Percentiles rank a stretch among this genome's conserved stretches.
phyloP scores from a whole-genome alignment of 495 filamentous ascomycete genomes.

The Pseudotulostoma volvatum region DNA sequence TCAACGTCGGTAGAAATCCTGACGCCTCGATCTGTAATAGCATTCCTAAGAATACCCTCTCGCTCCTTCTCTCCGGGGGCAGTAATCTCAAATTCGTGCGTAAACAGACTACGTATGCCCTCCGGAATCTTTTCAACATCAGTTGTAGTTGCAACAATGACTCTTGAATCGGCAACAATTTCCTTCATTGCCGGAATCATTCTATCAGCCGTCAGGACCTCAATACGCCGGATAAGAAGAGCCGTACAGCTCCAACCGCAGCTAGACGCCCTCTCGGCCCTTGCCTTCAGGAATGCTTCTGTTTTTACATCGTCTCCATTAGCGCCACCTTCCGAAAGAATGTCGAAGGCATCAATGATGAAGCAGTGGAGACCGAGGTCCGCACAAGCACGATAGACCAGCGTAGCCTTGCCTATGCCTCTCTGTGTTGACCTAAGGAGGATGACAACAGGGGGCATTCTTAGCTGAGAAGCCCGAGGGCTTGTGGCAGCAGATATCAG shows the following conservation, averaged over 20 bases:
- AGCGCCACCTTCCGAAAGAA: slow-evolving; percentile 72
- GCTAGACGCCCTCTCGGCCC: slow-evolving; percentile 73
- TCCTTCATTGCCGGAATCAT: slow-evolving; percentile 73
- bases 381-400: slow-evolving; percentile 59
- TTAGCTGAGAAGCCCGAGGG: slow-evolving; percentile 67
- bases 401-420: slow-evolving; percentile 71
- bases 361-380: slow-evolving; percentile 88
- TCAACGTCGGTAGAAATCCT: slow-evolving; percentile 66
- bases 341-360: slow-evolving; percentile 80
- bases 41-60: slow-evolving; percentile 65
- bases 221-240: slow-evolving; percentile 74
- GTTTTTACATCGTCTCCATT: slow-evolving; percentile 85
- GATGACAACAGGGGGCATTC: slow-evolving; percentile 75
- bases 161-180: slow-evolving; percentile 51
- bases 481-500: slow-evolving; percentile 78
- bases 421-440: slow-evolving; percentile 79
- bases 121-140: slow-evolving; percentile 89
- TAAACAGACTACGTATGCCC: slow-evolving; percentile 77
- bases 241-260: slow-evolving; percentile 72
- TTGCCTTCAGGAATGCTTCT: slow-evolving; percentile 70
- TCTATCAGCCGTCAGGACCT: slow-evolving; percentile 77
- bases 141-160: slow-evolving; percentile 83
- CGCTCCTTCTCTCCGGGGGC: slow-evolving; percentile 88
- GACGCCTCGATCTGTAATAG: slow-evolving; percentile 58
- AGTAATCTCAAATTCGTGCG: slow-evolving; percentile 84